Evolutionary conservation across 495 filamentous ascomycete species (phyloP), one percentile per base, ranked within the genome.

Genomic region (Cladorrhinum samala): DNA sequence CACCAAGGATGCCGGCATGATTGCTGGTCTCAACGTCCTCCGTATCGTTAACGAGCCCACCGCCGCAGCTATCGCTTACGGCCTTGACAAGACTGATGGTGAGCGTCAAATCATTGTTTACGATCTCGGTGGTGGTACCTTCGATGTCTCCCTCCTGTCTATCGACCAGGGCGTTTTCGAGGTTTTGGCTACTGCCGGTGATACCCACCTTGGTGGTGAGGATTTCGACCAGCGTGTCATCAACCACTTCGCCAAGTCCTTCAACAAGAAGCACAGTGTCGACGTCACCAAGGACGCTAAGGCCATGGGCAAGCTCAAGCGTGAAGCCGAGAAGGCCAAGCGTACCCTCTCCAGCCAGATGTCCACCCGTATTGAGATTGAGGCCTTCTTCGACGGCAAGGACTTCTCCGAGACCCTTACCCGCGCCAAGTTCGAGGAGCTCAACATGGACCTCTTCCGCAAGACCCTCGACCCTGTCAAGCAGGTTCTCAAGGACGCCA

Each of bases 231-330:
- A 97, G 79, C 86, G 92, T 72, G 83, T 96, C 72, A 94, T 99
- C 80, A 89, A 89, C 76, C 82, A 95, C 84, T 89, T 96, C 71
- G 84, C 87, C 76, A 97, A 97, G 88, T 82, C 83, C 61, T 99
- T 96, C 83, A 97, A 97, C 86, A 96, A 97, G 86, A 93, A 96
- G 83, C 83, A 97, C 79, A 73, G 77, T 58, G 87, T 89, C 56
- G 88, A 97, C 66, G 85, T 99, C 67, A 84, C 84, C 77, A 95
- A 91, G 79, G 91, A 97, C 62, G 75, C 86, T 51, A 97, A 97
- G 89, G 86, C 93, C 50, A 97, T 99, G 93, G 92, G 93, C 77
- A 97, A 97, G 77, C 84, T 99, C 60, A 97, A 97, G 89, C 93
- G 94, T 61, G 94, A 97, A 73, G 93, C 95, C 64, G 93, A 99